Evolutionary conservation across 768 basidiomycete genomes (phyloP).

Genomic region (Pleurotus giganteus): DNA sequence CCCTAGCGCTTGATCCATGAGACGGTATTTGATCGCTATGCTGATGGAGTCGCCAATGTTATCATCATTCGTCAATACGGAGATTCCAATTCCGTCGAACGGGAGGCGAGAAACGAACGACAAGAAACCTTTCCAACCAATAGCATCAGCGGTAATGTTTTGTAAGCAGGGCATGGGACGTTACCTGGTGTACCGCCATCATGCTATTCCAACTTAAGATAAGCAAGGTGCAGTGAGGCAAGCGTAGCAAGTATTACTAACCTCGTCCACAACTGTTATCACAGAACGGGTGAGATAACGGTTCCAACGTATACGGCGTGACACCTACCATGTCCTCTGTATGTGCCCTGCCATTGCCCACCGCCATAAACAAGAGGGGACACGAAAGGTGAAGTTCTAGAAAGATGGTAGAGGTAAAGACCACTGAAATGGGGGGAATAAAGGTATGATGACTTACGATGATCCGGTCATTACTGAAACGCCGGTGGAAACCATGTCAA

Average conservation of each 20-base stretch:
- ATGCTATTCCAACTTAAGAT: too few species aligned
- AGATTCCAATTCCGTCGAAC: conserved; percentile 19
- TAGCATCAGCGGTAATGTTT: too few species aligned
- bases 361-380: conserved; percentile 25
- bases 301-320: background rate
- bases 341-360: conserved; percentile 20
- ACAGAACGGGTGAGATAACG: background rate
- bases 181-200: too few species aligned
- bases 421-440: conserved; percentile 18
- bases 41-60: conserved; percentile 11
- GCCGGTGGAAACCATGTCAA: conserved; percentile 21
- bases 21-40: conserved; percentile 17
- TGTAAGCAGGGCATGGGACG: too few species aligned
- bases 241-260: background rate
- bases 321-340: conserved; percentile 24
- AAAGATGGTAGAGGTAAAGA: background rate
- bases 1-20: conserved; percentile 20
- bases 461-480: conserved; percentile 16
- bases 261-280: background rate
- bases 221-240: too few species aligned
- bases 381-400: conserved; percentile 20
- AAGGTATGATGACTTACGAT: too few species aligned
- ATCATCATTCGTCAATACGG: conserved; percentile 21
- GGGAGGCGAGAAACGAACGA: conserved; percentile 17
- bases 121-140: too few species aligned